These are phyloP conservation scores for Malassezia sympodialis DNA, from an alignment of 1,284 basidiomycete genomes.

Conservation along the genomic window DNA sequence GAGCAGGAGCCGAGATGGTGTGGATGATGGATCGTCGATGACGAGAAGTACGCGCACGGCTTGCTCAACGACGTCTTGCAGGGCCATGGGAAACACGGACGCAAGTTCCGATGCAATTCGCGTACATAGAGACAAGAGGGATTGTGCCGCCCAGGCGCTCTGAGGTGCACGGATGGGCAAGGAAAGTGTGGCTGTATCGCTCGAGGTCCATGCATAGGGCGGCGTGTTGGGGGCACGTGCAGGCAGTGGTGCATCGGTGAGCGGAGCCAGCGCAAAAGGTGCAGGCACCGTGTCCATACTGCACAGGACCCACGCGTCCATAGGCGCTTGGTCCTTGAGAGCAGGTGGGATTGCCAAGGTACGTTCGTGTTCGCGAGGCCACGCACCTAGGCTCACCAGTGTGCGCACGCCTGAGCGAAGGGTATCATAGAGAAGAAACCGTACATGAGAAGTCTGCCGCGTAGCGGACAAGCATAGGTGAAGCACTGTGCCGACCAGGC, in stretches of 20 bases:
- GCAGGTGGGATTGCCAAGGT: neutral
- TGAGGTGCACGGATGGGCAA: neutral
- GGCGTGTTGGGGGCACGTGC: neutral
- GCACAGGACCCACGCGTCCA: neutral
- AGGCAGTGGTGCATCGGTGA: neutral
- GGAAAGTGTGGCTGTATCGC: neutral
- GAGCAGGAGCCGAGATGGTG: neutral
- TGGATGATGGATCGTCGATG: neutral
- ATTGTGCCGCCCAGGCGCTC: neutral
- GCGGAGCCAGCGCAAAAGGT: neutral
- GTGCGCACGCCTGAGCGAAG: neutral
- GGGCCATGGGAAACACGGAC: constrained; percentile 5
- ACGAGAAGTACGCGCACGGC: constrained; percentile 4
- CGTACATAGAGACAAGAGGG: neutral
- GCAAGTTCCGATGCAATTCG: constrained; percentile 11
- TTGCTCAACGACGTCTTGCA: constrained; percentile 10
- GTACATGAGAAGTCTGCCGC: neutral
- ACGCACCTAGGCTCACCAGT: neutral
- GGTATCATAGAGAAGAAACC: constrained; percentile 14
- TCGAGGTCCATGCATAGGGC: neutral
- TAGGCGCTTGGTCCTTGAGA: neutral
- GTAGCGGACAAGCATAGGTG: constrained; percentile 9
- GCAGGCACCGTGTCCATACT: neutral
- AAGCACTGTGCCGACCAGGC: constrained; percentile 12
- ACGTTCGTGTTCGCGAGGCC: neutral